Evolutionary conservation across 2,329 filamentous ascomycete species (phyloP).

Genomic region (Westerdykella ornata): DNA sequence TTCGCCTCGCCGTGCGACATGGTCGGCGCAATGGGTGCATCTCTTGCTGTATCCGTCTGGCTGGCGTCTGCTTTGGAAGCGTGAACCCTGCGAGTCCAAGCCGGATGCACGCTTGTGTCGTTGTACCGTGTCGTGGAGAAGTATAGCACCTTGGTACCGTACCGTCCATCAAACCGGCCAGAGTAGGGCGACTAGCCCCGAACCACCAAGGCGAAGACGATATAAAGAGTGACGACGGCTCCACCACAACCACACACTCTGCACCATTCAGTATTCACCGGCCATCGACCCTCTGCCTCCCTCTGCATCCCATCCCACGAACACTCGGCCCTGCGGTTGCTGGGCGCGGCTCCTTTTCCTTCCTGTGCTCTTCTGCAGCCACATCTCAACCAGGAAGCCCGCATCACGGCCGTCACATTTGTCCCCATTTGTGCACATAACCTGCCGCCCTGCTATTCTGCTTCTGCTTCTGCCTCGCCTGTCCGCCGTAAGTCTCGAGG

Average conservation of each 20-base stretch:
- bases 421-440: too few species aligned
- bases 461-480: too few species aligned
- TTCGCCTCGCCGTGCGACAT: conserved; percentile 27
- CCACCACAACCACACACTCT: too few species aligned
- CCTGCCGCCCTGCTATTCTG: too few species aligned
- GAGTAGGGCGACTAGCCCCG: conserved; percentile 4
- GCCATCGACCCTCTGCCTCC: conserved; percentile 11
- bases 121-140: conserved; percentile 14
- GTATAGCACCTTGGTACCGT: neutral
- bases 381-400: conserved; percentile 18
- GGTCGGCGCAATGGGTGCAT: conserved; percentile 24
- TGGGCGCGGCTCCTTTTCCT: conserved; percentile 18
- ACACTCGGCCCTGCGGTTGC: conserved; percentile 6
- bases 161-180: conserved; percentile 1
- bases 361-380: conserved; percentile 29
- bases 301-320: conserved; percentile 10
- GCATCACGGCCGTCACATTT: too few species aligned
- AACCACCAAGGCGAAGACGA: neutral
- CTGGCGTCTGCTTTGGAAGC: conserved; percentile 29
- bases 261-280: too few species aligned
- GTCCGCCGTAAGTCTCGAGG: too few species aligned
- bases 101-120: conserved; percentile 12
- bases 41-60: conserved; percentile 31
- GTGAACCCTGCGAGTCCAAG: conserved; percentile 6
- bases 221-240: too few species aligned